Evolutionary conservation across 192 early-diverging fungal species (phyloP), one percentile per base, ranked within the genome.

Genomic region (Coemansia sp.): DNA sequence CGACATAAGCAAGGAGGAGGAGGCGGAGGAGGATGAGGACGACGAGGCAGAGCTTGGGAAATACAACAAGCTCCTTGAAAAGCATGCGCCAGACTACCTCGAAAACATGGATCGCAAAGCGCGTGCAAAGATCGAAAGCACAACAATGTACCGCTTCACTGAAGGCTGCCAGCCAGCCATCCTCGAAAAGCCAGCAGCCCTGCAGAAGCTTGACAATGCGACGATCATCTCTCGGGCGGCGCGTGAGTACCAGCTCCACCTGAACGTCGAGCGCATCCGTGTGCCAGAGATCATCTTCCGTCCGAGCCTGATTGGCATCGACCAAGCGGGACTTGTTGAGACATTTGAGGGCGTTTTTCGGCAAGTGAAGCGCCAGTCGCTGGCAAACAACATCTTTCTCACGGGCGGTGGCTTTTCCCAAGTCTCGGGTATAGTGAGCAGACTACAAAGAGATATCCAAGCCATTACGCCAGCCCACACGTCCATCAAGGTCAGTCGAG

Each of bases 281-380:
- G 93, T 95, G 41, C 93, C 94, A 2, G 95, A 97, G 77, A 89
- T 87, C 1, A 71, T 95, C n/a, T 97, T 97, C 85, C 92, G 95
- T 45, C 95, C 95, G 6, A 82, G 85, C 12, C 90, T 95, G 23
- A 76, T 92, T 46, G 95, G 95, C 18, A 77, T 95, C 4, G 94
- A 97, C 69, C 92, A 95, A 71, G 92, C 95, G 2, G 95, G 95
- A 0, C 67, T 97, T 36, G 78, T 95, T 0, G 95, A 97, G 73
- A 90, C 89, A 9, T 65, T 92, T 44, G 85, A 89, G 38, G 86
- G 87, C 66, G 75, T 92, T 6, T 63, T 92, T 20, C 87, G 81
- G 36, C 69, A 66, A 12, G 69, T 71, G 36, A 38, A 36, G 23
- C 66, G 65, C n/a, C 8, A 66, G 18, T 69, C 72, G 51, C 58